These are phyloP conservation scores for Fusarium lateritium DNA, from an alignment of 2,329 filamentous ascomycete species.

Conservation along the genomic window DNA sequence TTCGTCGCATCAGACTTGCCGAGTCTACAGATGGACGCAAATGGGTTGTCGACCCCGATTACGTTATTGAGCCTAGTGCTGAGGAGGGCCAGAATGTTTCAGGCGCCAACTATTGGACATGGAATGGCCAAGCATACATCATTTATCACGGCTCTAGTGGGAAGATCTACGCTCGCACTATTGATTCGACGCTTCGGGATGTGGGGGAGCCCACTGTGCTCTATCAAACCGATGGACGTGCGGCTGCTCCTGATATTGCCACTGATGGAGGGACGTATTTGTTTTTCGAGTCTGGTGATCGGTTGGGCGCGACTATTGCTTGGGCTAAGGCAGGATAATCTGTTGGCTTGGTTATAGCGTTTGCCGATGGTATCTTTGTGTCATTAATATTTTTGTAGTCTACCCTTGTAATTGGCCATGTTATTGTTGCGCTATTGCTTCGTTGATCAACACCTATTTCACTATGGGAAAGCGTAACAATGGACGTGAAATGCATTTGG, in stretches of 20 bases:
- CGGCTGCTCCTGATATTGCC: conserved; percentile 22
- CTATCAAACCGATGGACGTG: conserved; percentile 19
- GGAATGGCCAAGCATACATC: conserved; percentile 23
- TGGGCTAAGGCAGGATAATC: conserved; percentile 22
- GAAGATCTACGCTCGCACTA: conserved; percentile 27
- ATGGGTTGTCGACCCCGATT: conserved; percentile 36
- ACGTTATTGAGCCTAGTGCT: conserved; percentile 7
- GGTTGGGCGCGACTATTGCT: conserved; percentile 12
- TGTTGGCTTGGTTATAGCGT: neutral
- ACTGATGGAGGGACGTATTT: neutral
- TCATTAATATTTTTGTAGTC: too few species aligned
- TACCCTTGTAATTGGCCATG: too few species aligned
- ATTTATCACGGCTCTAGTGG: conserved; percentile 27
- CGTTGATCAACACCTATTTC: too few species aligned
- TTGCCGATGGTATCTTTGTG: too few species aligned
- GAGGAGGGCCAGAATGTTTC: conserved; percentile 24
- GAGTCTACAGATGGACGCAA: conserved; percentile 43
- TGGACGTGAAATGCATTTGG: too few species aligned
- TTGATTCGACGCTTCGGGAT: conserved; percentile 28
- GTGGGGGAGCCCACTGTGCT: conserved; percentile 27
- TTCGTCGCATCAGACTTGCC: conserved; percentile 46
- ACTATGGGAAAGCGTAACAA: too few species aligned
- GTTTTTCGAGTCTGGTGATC: conserved; percentile 26
- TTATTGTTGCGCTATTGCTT: too few species aligned
- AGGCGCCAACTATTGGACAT: conserved; percentile 29